phyloP scores from a whole-genome alignment of 192 early-diverging fungal species.

The Coemansia sp. region DNA sequence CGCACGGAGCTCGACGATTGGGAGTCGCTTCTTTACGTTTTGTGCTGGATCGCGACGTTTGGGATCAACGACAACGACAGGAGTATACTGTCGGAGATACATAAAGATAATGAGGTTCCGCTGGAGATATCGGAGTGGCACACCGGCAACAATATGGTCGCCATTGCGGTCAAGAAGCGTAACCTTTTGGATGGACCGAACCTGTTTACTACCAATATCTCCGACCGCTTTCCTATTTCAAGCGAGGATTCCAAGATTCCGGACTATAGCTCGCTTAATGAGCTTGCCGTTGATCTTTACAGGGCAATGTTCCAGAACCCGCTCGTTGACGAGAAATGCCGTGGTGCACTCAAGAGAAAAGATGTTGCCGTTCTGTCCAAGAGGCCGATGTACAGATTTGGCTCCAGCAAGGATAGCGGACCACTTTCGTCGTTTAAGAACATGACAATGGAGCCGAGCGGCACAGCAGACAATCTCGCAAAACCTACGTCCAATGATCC shows the following conservation, averaged over 20 bases:
- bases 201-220: background rate
- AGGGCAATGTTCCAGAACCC: background rate
- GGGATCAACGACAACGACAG: constrained; percentile 15
- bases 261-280: background rate
- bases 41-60: constrained; percentile 27
- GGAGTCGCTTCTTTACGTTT: constrained; percentile 34
- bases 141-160: background rate
- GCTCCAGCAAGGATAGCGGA: background rate
- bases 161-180: background rate
- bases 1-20: constrained; percentile 31
- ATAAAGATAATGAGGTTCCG: background rate
- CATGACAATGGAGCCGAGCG: background rate
- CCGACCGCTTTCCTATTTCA: background rate
- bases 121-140: background rate
- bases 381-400: no score
- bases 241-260: background rate
- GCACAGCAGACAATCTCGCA: background rate
- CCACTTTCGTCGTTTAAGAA: background rate
- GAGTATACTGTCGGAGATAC: background rate
- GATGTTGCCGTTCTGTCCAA: background rate
- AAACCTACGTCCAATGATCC: background rate
- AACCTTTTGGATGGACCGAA: background rate
- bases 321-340: background rate
- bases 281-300: background rate
- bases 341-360: background rate